A percentile compares a stretch with the other conserved stretches of the same genome.
Evolutionary conservation across 2,329 filamentous ascomycete genomes (phyloP).

Genomic region (Leptographium wingfieldii): DNA sequence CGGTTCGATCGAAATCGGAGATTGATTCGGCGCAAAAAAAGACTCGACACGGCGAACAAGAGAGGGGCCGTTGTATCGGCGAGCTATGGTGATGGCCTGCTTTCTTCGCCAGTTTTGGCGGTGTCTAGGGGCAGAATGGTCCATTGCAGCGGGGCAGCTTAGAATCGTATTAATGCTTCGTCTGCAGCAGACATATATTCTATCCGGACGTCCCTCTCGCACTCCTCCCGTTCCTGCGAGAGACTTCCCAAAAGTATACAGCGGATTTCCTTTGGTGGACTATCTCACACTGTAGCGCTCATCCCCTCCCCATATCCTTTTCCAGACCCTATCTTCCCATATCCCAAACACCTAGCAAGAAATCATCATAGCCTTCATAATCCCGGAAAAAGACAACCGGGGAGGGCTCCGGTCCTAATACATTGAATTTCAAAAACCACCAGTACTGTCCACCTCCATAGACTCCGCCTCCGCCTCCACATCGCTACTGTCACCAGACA

Average conservation of each 20-base stretch:
- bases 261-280: background rate
- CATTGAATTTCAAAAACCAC: background rate
- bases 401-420: background rate
- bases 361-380: background rate
- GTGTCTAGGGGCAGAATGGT: slow-evolving; percentile 7
- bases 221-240: background rate
- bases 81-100: background rate
- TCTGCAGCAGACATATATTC: no score
- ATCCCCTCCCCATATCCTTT: background rate
- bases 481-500: slow-evolving; percentile 27
- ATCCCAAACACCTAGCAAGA: background rate
- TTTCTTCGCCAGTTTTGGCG: slow-evolving; percentile 2
- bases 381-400: no score
- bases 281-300: background rate
- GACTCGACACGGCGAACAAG: background rate
- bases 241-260: background rate
- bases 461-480: slow-evolving; percentile 6
- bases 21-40: background rate
- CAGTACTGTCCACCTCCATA: background rate
- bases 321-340: background rate
- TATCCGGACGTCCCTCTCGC: no score
- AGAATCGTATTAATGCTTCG: background rate
- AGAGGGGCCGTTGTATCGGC: background rate
- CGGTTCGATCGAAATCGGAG: background rate
- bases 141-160: background rate